Evolutionary conservation across 768 basidiomycete genomes (phyloP), one percentile per base, ranked within the genome.

Genomic region (Kwoniella botswanensis): DNA sequence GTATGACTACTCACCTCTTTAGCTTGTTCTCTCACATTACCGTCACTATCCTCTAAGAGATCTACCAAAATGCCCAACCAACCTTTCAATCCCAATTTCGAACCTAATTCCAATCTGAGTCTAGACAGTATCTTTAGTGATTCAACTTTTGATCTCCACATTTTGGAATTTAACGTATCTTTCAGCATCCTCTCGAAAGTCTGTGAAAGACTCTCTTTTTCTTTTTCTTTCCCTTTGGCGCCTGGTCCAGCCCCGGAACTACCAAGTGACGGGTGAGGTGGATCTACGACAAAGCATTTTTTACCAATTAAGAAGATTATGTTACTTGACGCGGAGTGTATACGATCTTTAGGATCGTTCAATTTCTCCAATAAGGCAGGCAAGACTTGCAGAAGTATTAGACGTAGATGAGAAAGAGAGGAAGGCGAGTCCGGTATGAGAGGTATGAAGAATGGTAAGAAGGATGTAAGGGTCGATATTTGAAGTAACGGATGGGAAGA

Each of bases 31-130:
- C 97, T 91, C 63, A 98, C 97, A 75, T 89, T 89, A 21, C 91
- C 88, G 79, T 99, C 97, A 1, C 90, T 89, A 83, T 98, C 96
- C 85, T 98, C 93, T 41, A 99, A 86, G 50, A 90, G 86, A 66
- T 90, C 92, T 43, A 98, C 93, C 61, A 99, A 88, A 13, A 87
- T 84, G 1, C 91, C 83, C 42, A 96, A 88, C 84, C 91, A 98
- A 5, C 92, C 88, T 56, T 80, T 81, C 59, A 83, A 65, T 12
- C 74, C 68, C 26, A 79, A 54, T 60, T 61, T 75, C 13, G 55
- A 22, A 7, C 70, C 73, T 59, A 70, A 44, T 26, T 80, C 77
- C 5, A 18, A 22, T 57, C 74, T 68, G 58, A 82, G 68, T 0
- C n/a, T 58, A 42, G 72, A 24, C 5, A 81, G 41, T 50, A 81